Evolutionary conservation across 805 yeast species (phyloP), one percentile per base, ranked within the genome.

Genomic region (Schwanniomyces polymorphus): DNA sequence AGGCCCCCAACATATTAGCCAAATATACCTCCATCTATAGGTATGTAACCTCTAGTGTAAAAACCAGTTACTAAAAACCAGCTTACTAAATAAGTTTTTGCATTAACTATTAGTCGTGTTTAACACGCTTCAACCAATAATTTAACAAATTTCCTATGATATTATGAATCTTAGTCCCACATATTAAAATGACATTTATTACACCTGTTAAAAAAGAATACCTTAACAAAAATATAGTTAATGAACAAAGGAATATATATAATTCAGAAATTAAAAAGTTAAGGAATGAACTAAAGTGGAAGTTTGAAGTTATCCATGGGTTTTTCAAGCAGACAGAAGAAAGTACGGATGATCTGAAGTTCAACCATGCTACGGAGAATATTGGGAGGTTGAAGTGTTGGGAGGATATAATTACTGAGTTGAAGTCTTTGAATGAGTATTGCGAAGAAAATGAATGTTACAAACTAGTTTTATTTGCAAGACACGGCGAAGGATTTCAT

Each of bases 401-500:
- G 85, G 49, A 51, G 0, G 65, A 64, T 5, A 63, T 78, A 17
- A 54, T 57, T 27, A 31, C 31, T 1, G 64, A 68, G 27, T 44
- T 80, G 27, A 52, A 58, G 1, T 47, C 56, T 10, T 60, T 80
- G 51, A 79, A 78, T 50, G 43, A 46, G 2, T 38, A 55, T 6
- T 71, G 76, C 16, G 48, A 53, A 0, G 54, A 53, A 0, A 71
- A 76, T 49, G 82, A 67, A 29, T 44, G 49, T 25, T 80, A 70
- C 60, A 82, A 81, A 54, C 54, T 82, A 41, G 48, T 82, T 3
- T 74, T 80, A 41, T 69, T 80, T 45, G 84, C 85, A 8, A 72
- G 90, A 58, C 90, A 85, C 55, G 90, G 89, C 5, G 87, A 84
- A 60, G 90, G 89, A 0, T 78, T 65, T 57, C 91, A 85, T 52